Percentiles rank a stretch among this genome's conserved stretches.
Evolutionary conservation across 108 stramenopile genomes (phyloP).

Genomic region (Cyclotella atomus): DNA sequence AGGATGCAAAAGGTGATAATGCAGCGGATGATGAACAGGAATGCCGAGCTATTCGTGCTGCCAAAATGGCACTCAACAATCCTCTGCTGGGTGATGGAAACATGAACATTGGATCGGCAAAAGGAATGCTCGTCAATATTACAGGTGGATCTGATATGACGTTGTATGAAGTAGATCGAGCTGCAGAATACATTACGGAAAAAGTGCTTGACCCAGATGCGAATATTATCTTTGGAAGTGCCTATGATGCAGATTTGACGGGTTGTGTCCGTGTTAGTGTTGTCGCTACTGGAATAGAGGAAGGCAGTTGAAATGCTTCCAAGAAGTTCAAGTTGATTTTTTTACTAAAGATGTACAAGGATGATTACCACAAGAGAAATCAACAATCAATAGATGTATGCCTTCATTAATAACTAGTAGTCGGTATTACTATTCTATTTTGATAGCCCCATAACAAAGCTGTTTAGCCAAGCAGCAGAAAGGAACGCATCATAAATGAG

Average conservation of each 20-base stretch:
- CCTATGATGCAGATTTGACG: conserved; percentile 66
- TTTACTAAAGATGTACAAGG: too few relatives aligned
- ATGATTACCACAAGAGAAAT: too few relatives aligned
- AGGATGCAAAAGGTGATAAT: conserved; percentile 23
- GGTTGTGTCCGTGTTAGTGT: conserved; percentile 74
- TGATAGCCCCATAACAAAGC: too few relatives aligned
- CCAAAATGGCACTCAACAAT: conserved; percentile 76
- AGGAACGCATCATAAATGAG: too few relatives aligned
- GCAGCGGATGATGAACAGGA: conserved; percentile 51
- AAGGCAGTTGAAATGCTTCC: conserved; percentile 12
- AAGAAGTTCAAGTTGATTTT: too few relatives aligned
- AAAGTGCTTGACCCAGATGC: conserved; percentile 63
- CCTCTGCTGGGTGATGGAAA: conserved; percentile 71
- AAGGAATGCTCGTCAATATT: conserved; percentile 85
- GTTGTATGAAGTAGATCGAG: conserved; percentile 56
- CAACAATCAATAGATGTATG: too few relatives aligned
- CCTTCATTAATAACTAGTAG: too few relatives aligned
- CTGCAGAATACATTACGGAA: conserved; percentile 50
- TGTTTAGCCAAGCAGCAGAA: too few relatives aligned
- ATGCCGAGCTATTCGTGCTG: conserved; percentile 81
- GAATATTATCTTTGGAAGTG: conserved; percentile 83
- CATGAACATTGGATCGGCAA: conserved; percentile 64
- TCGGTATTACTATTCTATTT: too few relatives aligned
- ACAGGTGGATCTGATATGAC: conserved; percentile 61
- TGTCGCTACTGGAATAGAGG: conserved; percentile 81